Evolutionary conservation across 768 basidiomycete genomes (phyloP), one percentile per base, ranked within the genome.

Genomic region (Amanita fuliginea): DNA sequence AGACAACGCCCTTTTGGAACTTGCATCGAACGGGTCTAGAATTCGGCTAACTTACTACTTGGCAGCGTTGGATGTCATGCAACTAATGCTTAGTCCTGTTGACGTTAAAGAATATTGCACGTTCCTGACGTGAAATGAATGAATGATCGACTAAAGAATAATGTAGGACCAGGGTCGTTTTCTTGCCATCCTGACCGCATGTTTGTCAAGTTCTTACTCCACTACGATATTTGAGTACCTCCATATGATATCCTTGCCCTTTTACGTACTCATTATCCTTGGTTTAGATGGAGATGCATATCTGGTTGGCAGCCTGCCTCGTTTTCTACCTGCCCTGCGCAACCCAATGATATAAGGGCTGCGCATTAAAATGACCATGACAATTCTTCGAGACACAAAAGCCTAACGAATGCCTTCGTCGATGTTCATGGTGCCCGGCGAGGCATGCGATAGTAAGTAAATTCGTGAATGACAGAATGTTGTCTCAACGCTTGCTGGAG

Each of bases 1-100:
- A 76, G 73, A 73, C 52, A 76, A 75, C 51, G 73, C 73, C 16
- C 63, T 77, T 19, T 62, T 77, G 21, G 73, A 74, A 28, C 62
- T 75, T 14, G 74, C 73, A 4, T 67, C 66, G 13, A 72, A 61
- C 30, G 69, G 69, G 9, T 66, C 49, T 62, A 65, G 8, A 75
- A 77, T 55, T 72, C 72, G 10, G 62, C 73, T n/a, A 59, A 56
- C 26, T 75, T 55, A 75, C 72, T 1, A 63, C 67, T 6, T 74
- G 24, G 71, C 72, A 24, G 67, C 72, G 5, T 59, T 75, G 59
- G 71, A 72, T 59, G 70, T 72, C 5, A 47, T 43, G 57, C 58
- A 16, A 63, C 67, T 16, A 71, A 67, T 13, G 11, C 13, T 32
- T 24, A 5, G n/a, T n/a, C n/a, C n/a, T n/a, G 30, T 30, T 11